phyloP scores from a whole-genome alignment of 2,329 filamentous ascomycete genomes.

The Trichoderma koningiopsis region DNA sequence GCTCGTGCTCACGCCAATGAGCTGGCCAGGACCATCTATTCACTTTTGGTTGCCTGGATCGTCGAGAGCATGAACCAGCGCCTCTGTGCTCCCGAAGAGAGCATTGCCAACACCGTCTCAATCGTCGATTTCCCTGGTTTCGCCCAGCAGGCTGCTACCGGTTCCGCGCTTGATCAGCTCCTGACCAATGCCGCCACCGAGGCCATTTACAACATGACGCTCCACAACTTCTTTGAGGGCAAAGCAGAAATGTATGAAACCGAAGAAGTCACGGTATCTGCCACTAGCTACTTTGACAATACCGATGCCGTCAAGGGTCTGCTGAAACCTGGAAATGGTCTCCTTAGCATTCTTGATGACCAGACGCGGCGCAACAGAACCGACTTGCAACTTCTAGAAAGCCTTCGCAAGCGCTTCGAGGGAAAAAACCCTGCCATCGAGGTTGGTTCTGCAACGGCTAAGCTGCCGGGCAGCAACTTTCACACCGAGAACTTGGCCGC shows the following conservation, averaged over 20 bases:
- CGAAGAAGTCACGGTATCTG: conserved; percentile 86
- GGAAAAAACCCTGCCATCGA: conserved; percentile 90
- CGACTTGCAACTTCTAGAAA: conserved; percentile 88
- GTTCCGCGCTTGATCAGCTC: conserved; percentile 85
- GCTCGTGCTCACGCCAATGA: conserved; percentile 92
- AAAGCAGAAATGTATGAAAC: conserved; percentile 92
- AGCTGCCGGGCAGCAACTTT: conserved; percentile 87
- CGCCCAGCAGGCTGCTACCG: conserved; percentile 78
- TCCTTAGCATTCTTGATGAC: conserved; percentile 93
- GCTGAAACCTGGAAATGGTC: conserved; percentile 87
- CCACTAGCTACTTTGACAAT: conserved; percentile 98
- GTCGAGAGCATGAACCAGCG: conserved; percentile 91
- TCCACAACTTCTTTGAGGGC: conserved; percentile 94
- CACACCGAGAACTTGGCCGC: conserved; percentile 77
- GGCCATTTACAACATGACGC: conserved; percentile 85
- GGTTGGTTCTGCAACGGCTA: conserved; percentile 72
- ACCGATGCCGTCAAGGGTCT: conserved; percentile 90
- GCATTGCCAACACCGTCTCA: conserved; percentile 89
- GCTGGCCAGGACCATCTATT: conserved; percentile 89
- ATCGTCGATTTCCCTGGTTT: conserved; percentile 98
- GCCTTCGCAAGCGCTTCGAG: conserved; percentile 87
- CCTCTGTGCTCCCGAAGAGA: conserved; percentile 82
- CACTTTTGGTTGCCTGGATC: conserved; percentile 88
- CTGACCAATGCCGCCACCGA: conserved; percentile 94
- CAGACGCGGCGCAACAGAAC: conserved; percentile 88